Evolutionary conservation across 2,329 filamentous ascomycete genomes (phyloP), one percentile per base, ranked within the genome.

Genomic region (Claviceps pusilla): DNA sequence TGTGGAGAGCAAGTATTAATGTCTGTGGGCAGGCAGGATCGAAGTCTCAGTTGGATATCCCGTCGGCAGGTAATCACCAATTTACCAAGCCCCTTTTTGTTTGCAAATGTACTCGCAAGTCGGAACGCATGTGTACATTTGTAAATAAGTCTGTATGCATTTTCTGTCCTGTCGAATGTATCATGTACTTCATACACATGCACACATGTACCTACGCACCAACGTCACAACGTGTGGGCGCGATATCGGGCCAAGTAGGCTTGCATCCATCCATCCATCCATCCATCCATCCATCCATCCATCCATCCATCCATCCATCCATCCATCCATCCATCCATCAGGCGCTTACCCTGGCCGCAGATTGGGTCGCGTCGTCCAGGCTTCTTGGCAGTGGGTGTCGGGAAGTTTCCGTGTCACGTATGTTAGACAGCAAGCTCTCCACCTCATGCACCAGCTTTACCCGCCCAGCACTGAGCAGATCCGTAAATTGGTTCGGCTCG

Each of bases 321-420:
- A 11, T 43, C 6, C 5, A 43, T 43, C 16, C 41, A 43, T 43
- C 41, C 1, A 12, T 51, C 51, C 47, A 53, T n/a, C 46, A 56
- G 54, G 56, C 55, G 57, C 57, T 58, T 57, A 53, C 54, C 45
- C 16, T 14, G 51, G 55, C 43, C 51, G 48, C 51, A 54, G 48
- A 49, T 54, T 56, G 52, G 54, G 56, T 50, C 59, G 54, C 55
- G 48, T 52, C 50, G 51, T 48, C 48, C 52, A 56, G 51, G 31
- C 45, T 52, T 29, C 37, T 47, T 51, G 54, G 37, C 12, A 41
- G 12, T 48, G 46, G 46, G 24, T 14, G 39, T 51, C 49, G 37
- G 49, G 37, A 51, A 51, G 49, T 51, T 42, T 51, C 31, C 9
- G 49, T 51, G 37, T 11, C 19, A 28, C 35, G 39, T 7, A 37